Evolutionary conservation across 2,329 filamentous ascomycete species (phyloP).

Genomic region (Chrysoporthe puriensis): DNA sequence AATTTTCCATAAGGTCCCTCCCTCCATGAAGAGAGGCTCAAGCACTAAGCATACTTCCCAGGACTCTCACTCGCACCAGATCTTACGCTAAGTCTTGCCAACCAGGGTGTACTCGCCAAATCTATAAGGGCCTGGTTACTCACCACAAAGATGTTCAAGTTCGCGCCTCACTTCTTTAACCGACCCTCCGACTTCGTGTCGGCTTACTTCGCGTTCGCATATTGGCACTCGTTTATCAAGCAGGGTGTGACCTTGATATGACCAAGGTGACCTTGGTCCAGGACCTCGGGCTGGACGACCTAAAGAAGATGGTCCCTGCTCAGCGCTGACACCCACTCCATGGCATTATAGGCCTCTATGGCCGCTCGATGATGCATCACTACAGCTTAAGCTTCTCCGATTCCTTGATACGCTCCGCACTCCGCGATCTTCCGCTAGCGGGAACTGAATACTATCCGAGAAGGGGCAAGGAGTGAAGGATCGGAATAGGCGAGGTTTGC

Average conservation of each 20-base stretch:
- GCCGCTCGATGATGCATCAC: neutral
- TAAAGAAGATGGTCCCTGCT: neutral
- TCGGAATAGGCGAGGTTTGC: neutral
- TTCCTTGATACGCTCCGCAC: neutral
- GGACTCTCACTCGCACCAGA: slow-evolving; percentile 32
- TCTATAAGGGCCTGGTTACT: slow-evolving; percentile 50
- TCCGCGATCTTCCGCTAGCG: neutral
- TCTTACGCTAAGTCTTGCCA: slow-evolving; percentile 23
- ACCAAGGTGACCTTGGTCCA: neutral
- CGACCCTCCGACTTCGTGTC: slow-evolving; percentile 56
- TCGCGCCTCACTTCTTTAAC: slow-evolving; percentile 53
- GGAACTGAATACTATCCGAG: neutral
- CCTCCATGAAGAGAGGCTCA: too few relatives aligned
- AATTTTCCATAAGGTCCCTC: too few relatives aligned
- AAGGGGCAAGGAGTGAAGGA: neutral
- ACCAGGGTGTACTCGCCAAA: slow-evolving; percentile 1
- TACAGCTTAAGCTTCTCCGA: neutral
- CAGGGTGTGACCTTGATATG: slow-evolving; percentile 44
- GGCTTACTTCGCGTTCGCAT: slow-evolving; percentile 57
- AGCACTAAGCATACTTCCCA: slow-evolving; percentile 6
- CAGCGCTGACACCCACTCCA: neutral
- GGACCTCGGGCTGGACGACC: neutral
- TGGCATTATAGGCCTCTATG: neutral
- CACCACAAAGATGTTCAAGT: slow-evolving; percentile 60
- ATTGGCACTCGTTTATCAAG: slow-evolving; percentile 62